Conservation (phyloP, 1,284 basidiomycete species). For the Trametes versicolor region DNA sequence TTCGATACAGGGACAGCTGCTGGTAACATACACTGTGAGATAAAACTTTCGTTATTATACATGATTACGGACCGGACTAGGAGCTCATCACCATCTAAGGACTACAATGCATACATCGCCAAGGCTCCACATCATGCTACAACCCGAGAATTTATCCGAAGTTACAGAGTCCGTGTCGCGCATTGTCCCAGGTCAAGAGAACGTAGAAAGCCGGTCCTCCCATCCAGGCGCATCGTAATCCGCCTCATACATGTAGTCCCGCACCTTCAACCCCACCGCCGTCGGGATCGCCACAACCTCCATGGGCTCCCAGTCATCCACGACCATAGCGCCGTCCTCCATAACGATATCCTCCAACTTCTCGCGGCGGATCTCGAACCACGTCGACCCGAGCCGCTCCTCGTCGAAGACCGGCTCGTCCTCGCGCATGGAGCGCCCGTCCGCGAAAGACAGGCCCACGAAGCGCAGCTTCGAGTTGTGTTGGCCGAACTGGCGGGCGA, state of each 20-base stretch:
- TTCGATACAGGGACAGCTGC: no score
- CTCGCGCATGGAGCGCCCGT: constrained; percentile 21
- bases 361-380: constrained; percentile 19
- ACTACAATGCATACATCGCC: no score
- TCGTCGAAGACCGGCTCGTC: constrained; percentile 27
- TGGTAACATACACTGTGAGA: no score
- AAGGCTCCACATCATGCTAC: constrained; percentile 35
- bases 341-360: background rate
- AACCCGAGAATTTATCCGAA: no score
- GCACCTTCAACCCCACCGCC: constrained; percentile 14
- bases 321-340: background rate
- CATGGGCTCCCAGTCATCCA: background rate
- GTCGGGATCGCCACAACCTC: constrained; percentile 15
- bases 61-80: no score
- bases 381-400: constrained; percentile 22
- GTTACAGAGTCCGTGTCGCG: background rate
- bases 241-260: constrained; percentile 26
- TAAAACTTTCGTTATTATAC: no score
- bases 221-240: constrained; percentile 16
- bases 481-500: constrained; percentile 17
- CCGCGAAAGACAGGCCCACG: constrained; percentile 23
- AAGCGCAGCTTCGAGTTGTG: constrained; percentile 16
- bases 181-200: background rate
- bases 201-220: constrained; percentile 12
- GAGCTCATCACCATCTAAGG: no score